Evolutionary conservation across 768 basidiomycete species (phyloP).

Genomic region (Trametes gibbosa): DNA sequence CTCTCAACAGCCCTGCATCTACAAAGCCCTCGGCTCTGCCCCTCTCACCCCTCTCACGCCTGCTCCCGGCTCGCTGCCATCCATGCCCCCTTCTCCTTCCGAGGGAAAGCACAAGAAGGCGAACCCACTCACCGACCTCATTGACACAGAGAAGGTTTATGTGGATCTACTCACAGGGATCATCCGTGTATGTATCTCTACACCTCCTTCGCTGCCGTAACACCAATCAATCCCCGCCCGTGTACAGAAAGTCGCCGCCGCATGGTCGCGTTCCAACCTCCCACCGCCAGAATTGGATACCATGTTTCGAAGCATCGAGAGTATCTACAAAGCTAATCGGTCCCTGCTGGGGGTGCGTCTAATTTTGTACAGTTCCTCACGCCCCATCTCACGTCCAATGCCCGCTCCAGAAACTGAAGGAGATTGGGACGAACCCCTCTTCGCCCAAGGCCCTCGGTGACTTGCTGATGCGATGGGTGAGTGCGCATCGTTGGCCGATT

Average conservation of each 20-base stretch:
- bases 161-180: constrained; percentile 87
- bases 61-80: constrained; percentile 12
- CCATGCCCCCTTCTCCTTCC: constrained; percentile 29
- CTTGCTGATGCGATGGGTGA: constrained; percentile 94
- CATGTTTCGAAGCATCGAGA: constrained; percentile 94
- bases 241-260: constrained; percentile 88
- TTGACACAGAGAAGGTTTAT: constrained; percentile 91
- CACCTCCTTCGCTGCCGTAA: neutral
- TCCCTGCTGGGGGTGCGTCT: constrained; percentile 64
- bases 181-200: constrained; percentile 68
- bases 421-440: constrained; percentile 89
- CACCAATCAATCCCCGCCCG: constrained; percentile 15
- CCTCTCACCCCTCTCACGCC: constrained; percentile 14
- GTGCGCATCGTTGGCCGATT: constrained; percentile 29
- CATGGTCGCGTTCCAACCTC: constrained; percentile 94
- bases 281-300: constrained; percentile 88
- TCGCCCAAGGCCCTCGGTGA: constrained; percentile 94
- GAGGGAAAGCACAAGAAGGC: constrained; percentile 57
- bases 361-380: neutral
- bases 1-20: neutral
- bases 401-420: constrained; percentile 77
- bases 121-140: constrained; percentile 88
- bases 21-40: constrained; percentile 8
- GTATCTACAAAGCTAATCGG: constrained; percentile 90
- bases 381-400: constrained; percentile 19